Conservation (phyloP, 2,329 filamentous ascomycete genomes). For the Cladophialophora immunda region DNA sequence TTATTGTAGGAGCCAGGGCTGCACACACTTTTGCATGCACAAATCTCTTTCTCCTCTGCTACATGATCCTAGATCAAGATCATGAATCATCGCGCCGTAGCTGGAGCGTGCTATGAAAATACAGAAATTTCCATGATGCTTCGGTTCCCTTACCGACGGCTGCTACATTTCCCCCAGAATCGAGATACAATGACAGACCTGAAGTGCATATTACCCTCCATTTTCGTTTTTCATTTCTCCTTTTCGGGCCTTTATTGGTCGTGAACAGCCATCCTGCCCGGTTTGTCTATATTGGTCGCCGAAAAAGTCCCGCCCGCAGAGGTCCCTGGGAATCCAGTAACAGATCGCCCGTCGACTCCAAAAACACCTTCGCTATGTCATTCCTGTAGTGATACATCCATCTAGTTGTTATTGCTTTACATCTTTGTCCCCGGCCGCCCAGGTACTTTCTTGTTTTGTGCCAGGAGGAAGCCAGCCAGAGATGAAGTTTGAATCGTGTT, state of each 20-base stretch:
- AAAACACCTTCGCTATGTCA: constrained; percentile 34
- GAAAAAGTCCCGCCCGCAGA: constrained; percentile 4
- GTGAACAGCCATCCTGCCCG: not conserved
- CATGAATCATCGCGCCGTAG: constrained; percentile 58
- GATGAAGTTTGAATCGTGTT: constrained; percentile 19
- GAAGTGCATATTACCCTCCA: not conserved
- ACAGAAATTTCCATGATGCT: constrained; percentile 60
- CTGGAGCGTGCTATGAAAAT: constrained; percentile 68
- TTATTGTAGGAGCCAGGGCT: constrained; percentile 71
- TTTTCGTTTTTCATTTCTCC: not conserved
- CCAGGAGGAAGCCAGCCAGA: constrained; percentile 75
- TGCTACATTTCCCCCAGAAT: constrained; percentile 58
- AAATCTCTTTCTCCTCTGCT: constrained; percentile 68
- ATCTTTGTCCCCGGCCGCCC: constrained; percentile 61
- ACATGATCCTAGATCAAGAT: constrained; percentile 66
- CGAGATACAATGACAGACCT: constrained; percentile 10
- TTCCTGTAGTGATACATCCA: constrained; percentile 33
- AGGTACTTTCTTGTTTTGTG: constrained; percentile 87
- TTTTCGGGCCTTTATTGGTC: not conserved
- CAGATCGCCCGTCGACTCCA: constrained; percentile 24
- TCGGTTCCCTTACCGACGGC: constrained; percentile 72
- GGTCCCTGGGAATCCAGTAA: constrained; percentile 3
- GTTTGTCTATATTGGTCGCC: constrained; percentile 8
- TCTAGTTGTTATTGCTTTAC: constrained; percentile 37
- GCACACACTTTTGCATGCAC: constrained; percentile 37